phyloP scores from a whole-genome alignment of 352 stramenopile genomes.

The Phytophthora parvispora region DNA sequence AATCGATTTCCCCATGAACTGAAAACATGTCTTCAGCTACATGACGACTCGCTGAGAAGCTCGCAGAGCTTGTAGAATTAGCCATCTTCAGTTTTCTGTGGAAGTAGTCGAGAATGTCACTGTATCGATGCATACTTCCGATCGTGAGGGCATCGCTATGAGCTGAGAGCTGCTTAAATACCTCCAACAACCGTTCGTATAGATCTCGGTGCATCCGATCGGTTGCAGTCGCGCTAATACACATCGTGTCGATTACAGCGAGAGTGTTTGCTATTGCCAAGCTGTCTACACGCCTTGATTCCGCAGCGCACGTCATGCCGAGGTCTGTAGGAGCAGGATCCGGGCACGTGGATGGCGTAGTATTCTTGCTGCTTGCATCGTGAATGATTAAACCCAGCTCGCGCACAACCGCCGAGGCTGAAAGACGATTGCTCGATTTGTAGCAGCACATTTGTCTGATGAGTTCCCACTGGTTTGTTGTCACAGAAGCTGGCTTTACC shows the following conservation, averaged over 20 bases:
- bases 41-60: slow-evolving; percentile 4
- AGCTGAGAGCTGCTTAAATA: not conserved
- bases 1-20: not conserved
- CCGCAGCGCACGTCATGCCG: not conserved
- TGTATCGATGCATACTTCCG: not conserved
- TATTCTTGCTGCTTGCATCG: not conserved
- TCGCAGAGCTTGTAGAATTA: not conserved
- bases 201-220: not conserved
- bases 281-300: not conserved
- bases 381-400: slow-evolving; percentile 8
- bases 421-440: not conserved
- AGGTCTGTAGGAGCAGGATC: too few species aligned
- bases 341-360: too few species aligned
- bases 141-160: not conserved
- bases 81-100: not conserved
- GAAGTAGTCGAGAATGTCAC: not conserved
- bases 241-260: not conserved
- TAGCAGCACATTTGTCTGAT: slow-evolving; percentile 13
- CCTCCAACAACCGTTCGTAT: not conserved
- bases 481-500: slow-evolving; percentile 2
- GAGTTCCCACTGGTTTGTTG: not conserved
- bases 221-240: not conserved
- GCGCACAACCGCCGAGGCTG: slow-evolving; percentile 6
- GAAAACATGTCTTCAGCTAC: slow-evolving; percentile 6
- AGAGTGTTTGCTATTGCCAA: not conserved